Evolutionary conservation across 495 filamentous ascomycete genomes (phyloP).

Genomic region (Evansstolkia leycettana): DNA sequence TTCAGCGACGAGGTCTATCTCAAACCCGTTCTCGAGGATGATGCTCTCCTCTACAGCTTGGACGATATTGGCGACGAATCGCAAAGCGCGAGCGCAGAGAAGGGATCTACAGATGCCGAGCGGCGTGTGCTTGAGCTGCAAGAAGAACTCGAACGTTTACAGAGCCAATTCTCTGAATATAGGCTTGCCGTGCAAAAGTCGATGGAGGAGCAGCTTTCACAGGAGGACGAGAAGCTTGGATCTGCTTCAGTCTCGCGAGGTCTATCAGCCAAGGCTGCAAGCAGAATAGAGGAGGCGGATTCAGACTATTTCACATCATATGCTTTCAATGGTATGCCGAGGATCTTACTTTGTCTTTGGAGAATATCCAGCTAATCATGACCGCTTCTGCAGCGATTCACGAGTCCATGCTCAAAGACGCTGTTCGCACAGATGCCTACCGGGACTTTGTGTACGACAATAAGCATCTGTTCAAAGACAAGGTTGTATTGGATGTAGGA

Average conservation of each 20-base stretch:
- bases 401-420: conserved; percentile 80
- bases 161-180: conserved; percentile 61
- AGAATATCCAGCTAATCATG: not conserved
- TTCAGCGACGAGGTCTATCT: conserved; percentile 68
- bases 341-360: not conserved
- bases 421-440: conserved; percentile 54
- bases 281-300: conserved; percentile 25
- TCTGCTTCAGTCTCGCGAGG: conserved; percentile 3
- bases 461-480: conserved; percentile 81
- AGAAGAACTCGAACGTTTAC: conserved; percentile 49
- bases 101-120: conserved; percentile 25
- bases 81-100: conserved; percentile 7
- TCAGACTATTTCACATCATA: conserved; percentile 77
- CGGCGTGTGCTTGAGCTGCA: conserved; percentile 56
- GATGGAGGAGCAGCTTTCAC: conserved; percentile 55
- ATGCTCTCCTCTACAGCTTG: conserved; percentile 71
- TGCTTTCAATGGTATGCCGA: conserved; percentile 52
- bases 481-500: conserved; percentile 84
- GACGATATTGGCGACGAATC: conserved; percentile 54
- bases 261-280: conserved; percentile 6
- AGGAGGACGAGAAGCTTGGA: conserved; percentile 27
- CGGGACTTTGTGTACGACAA: conserved; percentile 67
- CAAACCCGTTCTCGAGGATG: conserved; percentile 79
- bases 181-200: conserved; percentile 55
- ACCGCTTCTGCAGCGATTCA: conserved; percentile 57